These are phyloP conservation scores for Withania somnifera DNA, from an alignment of 305 asterid genomes.

Conservation along the genomic window DNA sequence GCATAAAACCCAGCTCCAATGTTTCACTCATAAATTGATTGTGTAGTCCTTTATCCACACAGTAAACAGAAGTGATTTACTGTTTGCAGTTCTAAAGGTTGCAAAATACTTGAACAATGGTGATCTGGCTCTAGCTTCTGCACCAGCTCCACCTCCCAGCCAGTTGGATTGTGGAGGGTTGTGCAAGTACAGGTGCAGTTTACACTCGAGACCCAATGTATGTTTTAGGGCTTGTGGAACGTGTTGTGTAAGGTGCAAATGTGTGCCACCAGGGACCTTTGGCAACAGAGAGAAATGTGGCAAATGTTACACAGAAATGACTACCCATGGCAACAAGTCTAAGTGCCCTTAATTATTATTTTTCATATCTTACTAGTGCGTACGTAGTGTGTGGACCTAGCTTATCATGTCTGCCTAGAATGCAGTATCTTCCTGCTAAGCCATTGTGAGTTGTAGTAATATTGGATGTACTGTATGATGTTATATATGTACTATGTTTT, in stretches of 20 bases:
- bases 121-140: background rate
- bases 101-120: conserved; percentile 4
- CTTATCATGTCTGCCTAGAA: too few relatives aligned
- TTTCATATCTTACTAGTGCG: background rate
- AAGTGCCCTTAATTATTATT: conserved; percentile 19
- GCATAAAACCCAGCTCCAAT: too few relatives aligned
- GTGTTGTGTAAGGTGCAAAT: conserved; percentile 26
- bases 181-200: conserved; percentile 18
- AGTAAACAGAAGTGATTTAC: background rate
- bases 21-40: too few relatives aligned
- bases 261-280: conserved; percentile 30
- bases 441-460: too few relatives aligned
- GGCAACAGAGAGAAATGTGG: conserved; percentile 26
- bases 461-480: too few relatives aligned
- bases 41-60: too few relatives aligned
- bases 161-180: conserved; percentile 15
- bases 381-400: background rate
- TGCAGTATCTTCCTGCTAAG: too few relatives aligned
- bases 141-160: background rate
- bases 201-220: conserved; percentile 19
- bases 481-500: too few relatives aligned
- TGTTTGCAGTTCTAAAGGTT: conserved; percentile 7
- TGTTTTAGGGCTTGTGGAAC: conserved; percentile 29
- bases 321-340: conserved; percentile 22
- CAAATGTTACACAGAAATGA: conserved; percentile 22